Percentiles rank a stretch among this genome's conserved stretches.
phyloP scores from a whole-genome alignment of 2,329 filamentous ascomycete genomes.

The Bisporella sp. region DNA sequence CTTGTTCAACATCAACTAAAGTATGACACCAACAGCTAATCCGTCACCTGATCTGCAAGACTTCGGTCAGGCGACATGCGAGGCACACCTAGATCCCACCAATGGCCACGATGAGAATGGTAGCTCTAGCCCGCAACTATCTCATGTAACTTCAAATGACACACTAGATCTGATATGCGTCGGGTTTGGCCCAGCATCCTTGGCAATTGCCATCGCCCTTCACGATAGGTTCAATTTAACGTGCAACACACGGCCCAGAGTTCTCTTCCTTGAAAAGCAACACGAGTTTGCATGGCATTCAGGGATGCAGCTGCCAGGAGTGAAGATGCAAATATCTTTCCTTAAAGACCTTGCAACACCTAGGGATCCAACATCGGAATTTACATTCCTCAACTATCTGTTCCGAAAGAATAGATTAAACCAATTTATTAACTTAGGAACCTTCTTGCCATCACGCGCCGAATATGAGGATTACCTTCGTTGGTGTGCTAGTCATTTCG shows the following conservation, averaged over 20 bases:
- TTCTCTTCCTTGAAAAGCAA: constrained; percentile 86
- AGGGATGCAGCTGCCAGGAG: constrained; percentile 88
- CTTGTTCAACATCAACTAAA: no score
- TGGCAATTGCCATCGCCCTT: constrained; percentile 83
- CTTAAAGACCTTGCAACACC: constrained; percentile 92
- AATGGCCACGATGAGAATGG: no score
- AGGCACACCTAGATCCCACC: no score
- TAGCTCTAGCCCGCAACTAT: no score
- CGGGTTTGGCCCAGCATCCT: constrained; percentile 86
- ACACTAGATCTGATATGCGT: constrained; percentile 83
- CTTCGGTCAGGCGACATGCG: no score
- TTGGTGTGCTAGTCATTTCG: constrained; percentile 83
- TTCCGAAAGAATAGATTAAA: constrained; percentile 74
- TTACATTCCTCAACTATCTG: constrained; percentile 94
- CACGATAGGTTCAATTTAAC: constrained; percentile 60
- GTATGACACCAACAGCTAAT: no score
- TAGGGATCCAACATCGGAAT: constrained; percentile 79
- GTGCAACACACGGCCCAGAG: constrained; percentile 50
- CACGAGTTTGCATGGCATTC: constrained; percentile 82
- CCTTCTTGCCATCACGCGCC: constrained; percentile 76
- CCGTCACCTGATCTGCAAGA: no score
- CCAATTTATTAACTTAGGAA: constrained; percentile 84
- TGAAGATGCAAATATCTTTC: constrained; percentile 97
- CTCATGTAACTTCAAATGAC: constrained; percentile 36
- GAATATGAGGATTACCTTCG: constrained; percentile 95